phyloP scores from a whole-genome alignment of 495 filamentous ascomycete genomes.

The Cenococcum geophilum region DNA sequence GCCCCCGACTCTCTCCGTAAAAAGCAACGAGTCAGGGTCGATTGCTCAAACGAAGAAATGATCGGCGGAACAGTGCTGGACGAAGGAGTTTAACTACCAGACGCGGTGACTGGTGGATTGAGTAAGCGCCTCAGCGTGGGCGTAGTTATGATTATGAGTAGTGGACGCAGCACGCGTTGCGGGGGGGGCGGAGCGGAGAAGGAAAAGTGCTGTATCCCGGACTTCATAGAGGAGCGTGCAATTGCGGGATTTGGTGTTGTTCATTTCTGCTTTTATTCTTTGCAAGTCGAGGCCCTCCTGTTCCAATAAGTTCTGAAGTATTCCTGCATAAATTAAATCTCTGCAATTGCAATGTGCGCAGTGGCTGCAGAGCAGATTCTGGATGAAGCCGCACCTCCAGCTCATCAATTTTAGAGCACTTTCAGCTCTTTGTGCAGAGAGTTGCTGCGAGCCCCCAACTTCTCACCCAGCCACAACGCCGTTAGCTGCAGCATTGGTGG shows the following conservation, averaged over 20 bases:
- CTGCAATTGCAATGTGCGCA: no score
- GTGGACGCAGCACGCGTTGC: not conserved
- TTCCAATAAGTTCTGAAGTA: no score
- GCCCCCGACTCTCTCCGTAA: not conserved
- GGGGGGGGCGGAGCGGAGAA: not conserved
- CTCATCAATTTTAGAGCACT: no score
- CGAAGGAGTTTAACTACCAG: not conserved
- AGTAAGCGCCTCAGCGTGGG: not conserved
- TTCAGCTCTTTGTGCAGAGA: no score
- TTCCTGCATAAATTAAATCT: not conserved
- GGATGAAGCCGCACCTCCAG: no score
- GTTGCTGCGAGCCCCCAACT: not conserved
- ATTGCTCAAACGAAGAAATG: not conserved
- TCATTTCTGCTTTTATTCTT: constrained; percentile 27
- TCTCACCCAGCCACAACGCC: not conserved
- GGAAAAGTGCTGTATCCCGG: not conserved
- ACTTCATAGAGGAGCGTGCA: constrained; percentile 17
- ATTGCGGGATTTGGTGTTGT: constrained; percentile 20
- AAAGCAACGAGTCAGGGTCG: not conserved
- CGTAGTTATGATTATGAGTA: not conserved
- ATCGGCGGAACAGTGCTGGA: not conserved
- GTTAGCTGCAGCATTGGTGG: not conserved
- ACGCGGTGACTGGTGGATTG: not conserved
- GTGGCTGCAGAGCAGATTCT: no score
- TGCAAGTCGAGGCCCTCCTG: not conserved